Conservation (phyloP, 352 stramenopile species). For the Phytophthora melonis region DNA sequence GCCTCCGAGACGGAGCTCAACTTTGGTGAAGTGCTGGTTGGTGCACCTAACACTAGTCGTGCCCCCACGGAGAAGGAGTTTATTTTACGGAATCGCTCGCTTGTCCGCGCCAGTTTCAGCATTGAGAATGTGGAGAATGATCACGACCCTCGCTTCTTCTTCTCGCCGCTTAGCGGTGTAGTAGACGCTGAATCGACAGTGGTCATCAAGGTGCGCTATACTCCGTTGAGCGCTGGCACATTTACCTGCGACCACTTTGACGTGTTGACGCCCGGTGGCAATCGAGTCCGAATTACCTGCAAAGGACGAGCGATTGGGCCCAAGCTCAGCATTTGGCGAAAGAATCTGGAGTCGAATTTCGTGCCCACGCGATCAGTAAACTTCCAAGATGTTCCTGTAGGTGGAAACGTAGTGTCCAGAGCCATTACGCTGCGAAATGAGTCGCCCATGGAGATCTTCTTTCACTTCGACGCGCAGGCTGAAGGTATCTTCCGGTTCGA, state of each 20-base stretch:
- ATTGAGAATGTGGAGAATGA: conserved; percentile 84
- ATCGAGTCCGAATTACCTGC: conserved; percentile 80
- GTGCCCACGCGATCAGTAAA: conserved; percentile 84
- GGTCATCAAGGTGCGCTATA: conserved; percentile 82
- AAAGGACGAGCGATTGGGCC: conserved; percentile 73
- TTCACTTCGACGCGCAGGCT: conserved; percentile 81
- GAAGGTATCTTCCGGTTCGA: conserved; percentile 90
- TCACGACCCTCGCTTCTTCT: conserved; percentile 87
- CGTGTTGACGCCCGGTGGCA: conserved; percentile 90
- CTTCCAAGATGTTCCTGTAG: conserved; percentile 85
- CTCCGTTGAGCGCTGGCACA: conserved; percentile 79
- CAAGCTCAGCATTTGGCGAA: conserved; percentile 82
- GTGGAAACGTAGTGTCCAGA: conserved; percentile 63
- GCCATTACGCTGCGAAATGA: conserved; percentile 90
- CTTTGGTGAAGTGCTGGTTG: conserved; percentile 88
- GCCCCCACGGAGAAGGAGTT: conserved; percentile 82
- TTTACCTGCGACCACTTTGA: conserved; percentile 94
- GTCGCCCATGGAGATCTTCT: conserved; percentile 73
- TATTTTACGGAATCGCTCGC: conserved; percentile 90
- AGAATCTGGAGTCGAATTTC: conserved; percentile 79
- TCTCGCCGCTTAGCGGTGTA: conserved; percentile 73
- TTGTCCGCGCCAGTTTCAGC: conserved; percentile 88
- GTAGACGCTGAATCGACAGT: conserved; percentile 79
- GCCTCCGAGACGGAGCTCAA: conserved; percentile 82
- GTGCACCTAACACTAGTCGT: conserved; percentile 47